Base-by-base conservation (phyloP, 139 green algal genomes). In the Chlamydomonas schloesseri region DNA sequence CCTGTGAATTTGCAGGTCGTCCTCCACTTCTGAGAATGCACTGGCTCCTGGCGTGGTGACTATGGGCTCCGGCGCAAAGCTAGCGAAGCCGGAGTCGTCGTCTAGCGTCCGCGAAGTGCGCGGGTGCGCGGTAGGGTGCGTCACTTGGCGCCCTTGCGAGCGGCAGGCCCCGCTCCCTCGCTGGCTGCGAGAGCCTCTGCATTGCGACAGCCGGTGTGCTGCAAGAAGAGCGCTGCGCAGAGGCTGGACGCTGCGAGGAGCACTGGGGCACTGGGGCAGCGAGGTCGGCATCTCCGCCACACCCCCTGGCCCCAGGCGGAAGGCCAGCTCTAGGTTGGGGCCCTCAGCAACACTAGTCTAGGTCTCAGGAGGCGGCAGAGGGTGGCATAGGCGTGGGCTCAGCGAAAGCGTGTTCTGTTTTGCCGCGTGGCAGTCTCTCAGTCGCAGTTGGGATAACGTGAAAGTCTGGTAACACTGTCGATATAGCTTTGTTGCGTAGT, bases 1-100 rank as follows among this genome's bases (percentile, higher is more conserved):
- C 86, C 79, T 84, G 71, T 90, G 86, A 42, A 90, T 90, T 67
- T 90, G 72, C 62, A 87, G 57, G 79, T 90, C 86, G 10, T 90
- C 86, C 50, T 90, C 86, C 5, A 82, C 20, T 33, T 89, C 85
- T 67, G 79, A 69, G 31, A 77, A 85, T 1, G 79, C 65, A 46
- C 76, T 85, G 5, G 79, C 79, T 6, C 79, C 79, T 42, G 79
- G 79, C 9, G 79, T 85, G 18, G 79, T 50, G 21, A 85, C 79
- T 58, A 85, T 85, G 31, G 79, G 79, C 67, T 85, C 79, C n/a
- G 79, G 79, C 18, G 79, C 73, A 21, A 67, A 85, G 65, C 78
- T 84, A n/a, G 58, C 78, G 28, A 85, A 85, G 67, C 79, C 79
- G 50, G 76, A 85, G 67, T 77, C 67, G 65, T 85, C 79, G 29